Conservation (phyloP, 2,329 filamentous ascomycete genomes). For the Paecilomyces formosus region DNA sequence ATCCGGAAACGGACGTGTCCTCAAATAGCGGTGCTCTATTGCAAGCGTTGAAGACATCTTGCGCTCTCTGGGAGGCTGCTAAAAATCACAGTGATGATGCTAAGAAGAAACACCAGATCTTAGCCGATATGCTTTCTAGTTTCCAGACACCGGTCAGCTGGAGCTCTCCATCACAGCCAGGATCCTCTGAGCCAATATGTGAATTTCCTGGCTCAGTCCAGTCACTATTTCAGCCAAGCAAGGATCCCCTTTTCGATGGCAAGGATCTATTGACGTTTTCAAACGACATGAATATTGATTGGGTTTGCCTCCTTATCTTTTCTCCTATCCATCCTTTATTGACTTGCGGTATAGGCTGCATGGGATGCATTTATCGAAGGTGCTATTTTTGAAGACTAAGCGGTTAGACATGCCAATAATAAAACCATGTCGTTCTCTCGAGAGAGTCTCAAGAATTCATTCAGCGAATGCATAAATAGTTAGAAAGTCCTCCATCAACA, state of each 20-base stretch:
- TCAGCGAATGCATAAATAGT: too few species aligned
- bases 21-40: background rate
- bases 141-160: background rate
- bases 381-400: background rate
- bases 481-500: too few species aligned
- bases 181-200: background rate
- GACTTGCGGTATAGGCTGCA: background rate
- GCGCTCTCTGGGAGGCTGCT: conserved; percentile 2
- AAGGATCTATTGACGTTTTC: conserved; percentile 3
- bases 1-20: background rate
- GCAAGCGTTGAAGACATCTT: conserved; percentile 2
- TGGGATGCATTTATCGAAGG: conserved; percentile 7
- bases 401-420: too few species aligned
- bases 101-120: conserved; percentile 1
- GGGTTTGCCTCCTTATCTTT: conserved; percentile 1
- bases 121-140: conserved; percentile 3
- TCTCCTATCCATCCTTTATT: background rate
- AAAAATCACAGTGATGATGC: conserved; percentile 2
- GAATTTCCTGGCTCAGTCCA: background rate
- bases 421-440: too few species aligned
- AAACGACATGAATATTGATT: conserved; percentile 6
- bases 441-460: too few species aligned
- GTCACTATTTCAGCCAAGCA: background rate
- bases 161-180: background rate
- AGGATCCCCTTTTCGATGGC: background rate